Base-by-base conservation (phyloP, 169 alveolate species). In the Cryptosporidium meleagridis region DNA sequence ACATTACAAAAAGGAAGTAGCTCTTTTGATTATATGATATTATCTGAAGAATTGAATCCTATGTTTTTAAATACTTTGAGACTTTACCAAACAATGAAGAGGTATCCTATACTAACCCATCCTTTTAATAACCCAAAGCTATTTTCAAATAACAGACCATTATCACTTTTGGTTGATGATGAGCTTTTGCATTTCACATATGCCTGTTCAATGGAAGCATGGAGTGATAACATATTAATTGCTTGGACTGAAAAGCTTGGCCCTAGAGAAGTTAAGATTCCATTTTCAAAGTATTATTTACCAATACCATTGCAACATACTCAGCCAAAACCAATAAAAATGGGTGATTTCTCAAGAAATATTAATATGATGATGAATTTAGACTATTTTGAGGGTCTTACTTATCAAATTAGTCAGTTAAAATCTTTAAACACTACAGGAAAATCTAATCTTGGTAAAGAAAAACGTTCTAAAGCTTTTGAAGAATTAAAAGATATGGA, bases 161-260 rank as follows among this genome's bases (percentile, higher is more conserved):
- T 80, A 18, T 41, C 68, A 5, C 41, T 80, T 14, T 23, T 80
- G 45, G 68, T 80, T 10, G 89, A 80, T 51, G 89, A 80, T 41
- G 89, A 80, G 33, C 41, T 80, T 35, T 51, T 62, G 39, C 89
- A 80, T 44, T 80, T 80, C 70, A 80, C 89, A 44, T 80, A 80
- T 80, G 89, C 89, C 0, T 80, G 89, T 18, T 80, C 89, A 26
- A n/a, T 80, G 41, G 89, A 80, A 12, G 59, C 89, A 10, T 80
- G 89, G 89, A 80, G 89, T 51, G 89, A 80, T 18, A 80, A 80
- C 62, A 73, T 80, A 59, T 65, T 80, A 80, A 80, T 80, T n/a
- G 89, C 89, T 12, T 80, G 89, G 89, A 80, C 89, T 26, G 89
- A 80, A 16, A 80, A 80, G 26, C 67, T 80, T n/a, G 75, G 89